Evolutionary conservation across 2,329 filamentous ascomycete genomes (phyloP).

Genomic region (Fusarium dimerum): DNA sequence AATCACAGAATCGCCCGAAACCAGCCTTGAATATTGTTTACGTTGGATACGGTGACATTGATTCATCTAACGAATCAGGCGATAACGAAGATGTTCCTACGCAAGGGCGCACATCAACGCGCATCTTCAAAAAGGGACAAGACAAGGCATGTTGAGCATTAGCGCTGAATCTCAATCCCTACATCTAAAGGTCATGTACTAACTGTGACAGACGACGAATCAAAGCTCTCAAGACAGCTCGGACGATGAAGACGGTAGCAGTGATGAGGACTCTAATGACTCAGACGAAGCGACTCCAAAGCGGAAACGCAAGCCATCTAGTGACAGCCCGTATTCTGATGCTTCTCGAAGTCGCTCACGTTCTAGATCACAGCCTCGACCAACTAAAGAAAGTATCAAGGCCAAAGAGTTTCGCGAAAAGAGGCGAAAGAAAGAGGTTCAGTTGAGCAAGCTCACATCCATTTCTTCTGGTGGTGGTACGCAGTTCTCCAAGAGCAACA

Average conservation of each 20-base stretch:
- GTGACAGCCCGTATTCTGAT: slow-evolving; percentile 19
- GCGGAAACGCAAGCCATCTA: slow-evolving; percentile 30
- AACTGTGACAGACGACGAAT: slow-evolving; percentile 16
- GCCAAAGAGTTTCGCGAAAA: slow-evolving; percentile 56
- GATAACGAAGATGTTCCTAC: slow-evolving; percentile 37
- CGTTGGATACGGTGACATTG: slow-evolving; percentile 53
- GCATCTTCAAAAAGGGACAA: slow-evolving; percentile 29
- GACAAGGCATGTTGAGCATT: slow-evolving; percentile 29
- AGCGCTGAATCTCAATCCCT: neutral
- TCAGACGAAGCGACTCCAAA: slow-evolving; percentile 24
- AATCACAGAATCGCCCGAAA: slow-evolving; percentile 33
- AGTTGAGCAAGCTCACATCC: slow-evolving; percentile 62
- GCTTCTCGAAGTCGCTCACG: slow-evolving; percentile 31
- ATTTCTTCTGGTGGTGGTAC: slow-evolving; percentile 51
- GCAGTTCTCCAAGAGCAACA: slow-evolving; percentile 20
- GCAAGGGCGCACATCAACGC: slow-evolving; percentile 39
- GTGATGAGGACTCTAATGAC: slow-evolving; percentile 29
- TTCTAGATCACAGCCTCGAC: slow-evolving; percentile 34
- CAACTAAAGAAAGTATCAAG: slow-evolving; percentile 28
- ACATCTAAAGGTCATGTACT: slow-evolving; percentile 6
- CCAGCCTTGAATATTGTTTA: slow-evolving; percentile 60
- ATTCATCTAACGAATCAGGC: slow-evolving; percentile 39
- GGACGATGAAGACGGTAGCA: slow-evolving; percentile 27
- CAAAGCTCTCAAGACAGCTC: slow-evolving; percentile 8
- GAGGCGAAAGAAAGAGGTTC: slow-evolving; percentile 66